Evolutionary conservation across 805 yeast genomes (phyloP), one percentile per base, ranked within the genome.

Genomic region (Phaffomyces antillensis): DNA sequence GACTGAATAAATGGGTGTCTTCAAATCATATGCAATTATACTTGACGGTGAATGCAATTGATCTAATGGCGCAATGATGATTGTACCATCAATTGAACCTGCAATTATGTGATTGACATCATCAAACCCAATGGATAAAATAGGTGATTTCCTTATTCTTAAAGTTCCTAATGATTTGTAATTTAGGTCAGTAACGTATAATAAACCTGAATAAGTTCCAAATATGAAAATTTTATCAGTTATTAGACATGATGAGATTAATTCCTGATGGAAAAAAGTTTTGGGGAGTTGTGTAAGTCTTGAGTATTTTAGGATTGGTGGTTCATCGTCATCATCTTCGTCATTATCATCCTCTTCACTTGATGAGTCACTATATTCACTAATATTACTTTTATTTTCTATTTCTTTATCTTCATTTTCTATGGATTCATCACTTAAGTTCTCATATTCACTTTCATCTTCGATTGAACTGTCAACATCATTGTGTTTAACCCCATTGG

Each of bases 31-130:
- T 3, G 88, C 89, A 0, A 74, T 69, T 0, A 55, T 43, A n/a
- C 44, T 44, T 1, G 58, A 39, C 13, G 55, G 48, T 8, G 45
- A 48, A 36, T 51, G 53, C 20, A 53, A 40, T 25, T 51, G 55
- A 5, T 38, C 36, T 1, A 86, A 66, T 2, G 89, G 76, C 0
- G 96, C 93, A 5, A 88, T 76, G 2, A 88, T 88, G 0, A 91
- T 84, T 0, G 96, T 85, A 0, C 99, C 99, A 60, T 93, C 99
- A 69, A 91, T 82, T 0, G 97, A 88, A 0, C 90, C 96, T 0
- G 95, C 81, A 0, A 93, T 95, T 48, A 93, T 78, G 55, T 73
- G 79, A 9, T 64, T 78, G 8, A 63, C 64, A 0, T 95, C 93
- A 56, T 87, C 95, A 2, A 84, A 72, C 43, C 81, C 77, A 0